Percentiles rank a stretch among this genome's conserved stretches.
Conservation (phyloP, 192 early-diverging fungal species). For the Backusella tuberculispora region DNA sequence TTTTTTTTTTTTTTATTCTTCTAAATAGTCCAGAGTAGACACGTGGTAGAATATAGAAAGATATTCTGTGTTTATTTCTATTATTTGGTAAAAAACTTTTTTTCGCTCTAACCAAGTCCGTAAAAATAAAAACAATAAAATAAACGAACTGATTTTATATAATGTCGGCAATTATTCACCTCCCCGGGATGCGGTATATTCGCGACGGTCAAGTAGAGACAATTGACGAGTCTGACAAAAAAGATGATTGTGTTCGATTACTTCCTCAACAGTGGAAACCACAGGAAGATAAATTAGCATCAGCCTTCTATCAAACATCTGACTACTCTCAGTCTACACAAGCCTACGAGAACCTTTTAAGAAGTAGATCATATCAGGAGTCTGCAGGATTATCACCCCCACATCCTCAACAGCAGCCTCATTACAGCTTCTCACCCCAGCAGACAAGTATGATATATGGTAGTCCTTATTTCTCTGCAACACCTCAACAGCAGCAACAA, state of each 20-base stretch:
- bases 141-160: background rate
- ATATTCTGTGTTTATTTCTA: slow-evolving; percentile 4
- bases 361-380: slow-evolving; percentile 5
- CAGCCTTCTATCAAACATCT: slow-evolving; percentile 14
- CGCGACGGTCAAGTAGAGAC: slow-evolving; percentile 26
- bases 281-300: slow-evolving; percentile 12
- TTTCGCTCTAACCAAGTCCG: slow-evolving; percentile 1
- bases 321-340: slow-evolving; percentile 17
- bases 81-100: background rate
- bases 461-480: slow-evolving; percentile 1
- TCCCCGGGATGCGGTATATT: slow-evolving; percentile 27
- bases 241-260: slow-evolving; percentile 4
- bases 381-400: slow-evolving; percentile 8
- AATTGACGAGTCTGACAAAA: slow-evolving; percentile 4
- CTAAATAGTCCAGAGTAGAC: background rate
- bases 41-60: slow-evolving; percentile 11
- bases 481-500: background rate
- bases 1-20: slow-evolving; percentile 7
- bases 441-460: slow-evolving; percentile 13
- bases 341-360: slow-evolving; percentile 5
- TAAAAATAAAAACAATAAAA: background rate
- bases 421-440: slow-evolving; percentile 15
- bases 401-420: slow-evolving; percentile 8
- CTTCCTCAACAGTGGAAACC: slow-evolving; percentile 3
- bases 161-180: slow-evolving; percentile 27